Conservation (phyloP, 352 stramenopile species). For the Globisporangium middletonii region DNA sequence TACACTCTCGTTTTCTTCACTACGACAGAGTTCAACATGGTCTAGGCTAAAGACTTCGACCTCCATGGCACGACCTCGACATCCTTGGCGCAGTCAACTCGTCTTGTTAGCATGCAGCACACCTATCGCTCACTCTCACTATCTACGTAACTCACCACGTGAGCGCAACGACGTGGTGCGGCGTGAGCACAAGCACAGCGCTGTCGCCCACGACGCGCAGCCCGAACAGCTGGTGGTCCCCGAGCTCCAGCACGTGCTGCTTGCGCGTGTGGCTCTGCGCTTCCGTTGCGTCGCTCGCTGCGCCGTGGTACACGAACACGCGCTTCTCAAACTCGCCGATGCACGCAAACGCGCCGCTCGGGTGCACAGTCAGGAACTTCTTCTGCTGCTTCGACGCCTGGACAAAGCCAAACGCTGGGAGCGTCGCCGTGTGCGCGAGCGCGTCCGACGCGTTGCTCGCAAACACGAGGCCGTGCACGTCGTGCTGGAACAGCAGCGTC, state of each 20-base stretch:
- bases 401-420: conserved; percentile 80
- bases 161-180: conserved; percentile 36
- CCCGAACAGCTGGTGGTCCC: conserved; percentile 55
- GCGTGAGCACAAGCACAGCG: conserved; percentile 50
- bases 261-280: conserved; percentile 37
- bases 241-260: conserved; percentile 69
- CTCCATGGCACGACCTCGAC: no score
- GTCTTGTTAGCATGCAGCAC: no score
- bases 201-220: conserved; percentile 38
- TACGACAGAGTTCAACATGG: no score
- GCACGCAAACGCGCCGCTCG: conserved; percentile 42
- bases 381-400: conserved; percentile 86
- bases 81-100: no score
- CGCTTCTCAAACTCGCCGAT: conserved; percentile 78
- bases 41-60: no score
- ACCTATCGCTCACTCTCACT: no score
- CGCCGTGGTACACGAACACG: conserved; percentile 67
- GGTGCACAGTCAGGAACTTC: conserved; percentile 71
- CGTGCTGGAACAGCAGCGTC: conserved; percentile 73
- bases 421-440: conserved; percentile 42
- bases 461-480: conserved; percentile 77
- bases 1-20: no score
- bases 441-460: conserved; percentile 12
- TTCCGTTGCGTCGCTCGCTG: conserved; percentile 18
- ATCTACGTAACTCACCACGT: background rate